Conservation (phyloP, 1,284 basidiomycete genomes). For the Fomitopsis palustris region DNA sequence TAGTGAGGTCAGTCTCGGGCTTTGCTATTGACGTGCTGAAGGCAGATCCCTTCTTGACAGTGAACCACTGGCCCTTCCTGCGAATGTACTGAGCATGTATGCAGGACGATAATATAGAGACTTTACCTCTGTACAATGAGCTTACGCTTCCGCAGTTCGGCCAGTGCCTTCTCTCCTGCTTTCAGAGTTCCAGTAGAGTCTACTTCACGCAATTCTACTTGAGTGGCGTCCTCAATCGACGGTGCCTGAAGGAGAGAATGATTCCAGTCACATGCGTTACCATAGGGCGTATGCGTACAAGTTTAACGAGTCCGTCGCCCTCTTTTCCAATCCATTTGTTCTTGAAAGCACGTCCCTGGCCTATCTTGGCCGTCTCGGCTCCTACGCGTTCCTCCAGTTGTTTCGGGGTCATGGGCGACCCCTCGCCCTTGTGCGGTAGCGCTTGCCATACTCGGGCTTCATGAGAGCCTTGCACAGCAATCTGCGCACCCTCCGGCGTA, state of each 20-base stretch:
- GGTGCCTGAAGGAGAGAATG: slow-evolving; percentile 38
- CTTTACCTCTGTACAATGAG: slow-evolving; percentile 68
- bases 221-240: slow-evolving; percentile 72
- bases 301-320: slow-evolving; percentile 82
- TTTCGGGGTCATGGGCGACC: slow-evolving; percentile 58
- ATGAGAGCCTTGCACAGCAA: slow-evolving; percentile 83
- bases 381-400: slow-evolving; percentile 77
- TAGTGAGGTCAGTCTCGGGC: slow-evolving; percentile 96
- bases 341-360: slow-evolving; percentile 95
- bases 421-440: slow-evolving; percentile 70
- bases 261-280: not conserved
- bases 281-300: slow-evolving; percentile 49
- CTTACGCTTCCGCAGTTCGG: slow-evolving; percentile 92
- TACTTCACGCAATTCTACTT: slow-evolving; percentile 75
- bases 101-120: not conserved
- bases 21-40: slow-evolving; percentile 95
- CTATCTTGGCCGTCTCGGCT: slow-evolving; percentile 83
- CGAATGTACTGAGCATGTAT: slow-evolving; percentile 9
- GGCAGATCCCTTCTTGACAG: slow-evolving; percentile 79
- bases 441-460: slow-evolving; percentile 90
- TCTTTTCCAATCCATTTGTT: slow-evolving; percentile 97
- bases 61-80: slow-evolving; percentile 96
- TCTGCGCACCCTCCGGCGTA: slow-evolving; percentile 80
- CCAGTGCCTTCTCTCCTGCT: slow-evolving; percentile 76
- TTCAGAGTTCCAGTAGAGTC: slow-evolving; percentile 67